A percentile compares a stretch with the other conserved stretches of the same genome.
phyloP scores from a whole-genome alignment of 73 alveolate genomes.

The Loxodes magnus region DNA sequence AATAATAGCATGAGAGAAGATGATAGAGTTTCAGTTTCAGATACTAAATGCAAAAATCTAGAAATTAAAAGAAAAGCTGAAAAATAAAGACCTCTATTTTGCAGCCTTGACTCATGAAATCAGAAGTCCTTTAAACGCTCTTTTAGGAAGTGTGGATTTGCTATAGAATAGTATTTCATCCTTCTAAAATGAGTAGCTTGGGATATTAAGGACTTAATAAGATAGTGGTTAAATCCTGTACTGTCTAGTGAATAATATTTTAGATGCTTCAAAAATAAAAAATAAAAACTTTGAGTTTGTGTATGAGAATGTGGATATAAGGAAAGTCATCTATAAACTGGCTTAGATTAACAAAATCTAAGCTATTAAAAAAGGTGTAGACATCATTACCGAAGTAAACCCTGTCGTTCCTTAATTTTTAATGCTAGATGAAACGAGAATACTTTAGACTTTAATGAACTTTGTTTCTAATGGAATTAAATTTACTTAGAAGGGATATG shows the following conservation, averaged over 20 bases:
- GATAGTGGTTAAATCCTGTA: constrained; percentile 22
- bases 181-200: not conserved
- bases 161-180: not conserved
- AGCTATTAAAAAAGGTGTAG: constrained; percentile 10
- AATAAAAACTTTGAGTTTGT: constrained; percentile 13
- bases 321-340: constrained; percentile 3
- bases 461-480: constrained; percentile 33
- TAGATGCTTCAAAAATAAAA: constrained; percentile 27
- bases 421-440: constrained; percentile 12
- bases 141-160: constrained; percentile 18
- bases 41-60: no score
- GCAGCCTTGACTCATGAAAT: constrained; percentile 48
- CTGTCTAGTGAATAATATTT: constrained; percentile 25
- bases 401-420: not conserved
- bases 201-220: constrained; percentile 5
- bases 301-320: not conserved
- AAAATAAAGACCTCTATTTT: no score
- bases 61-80: no score
- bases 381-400: constrained; percentile 8
- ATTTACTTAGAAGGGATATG: constrained; percentile 27
- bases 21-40: no score
- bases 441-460: constrained; percentile 29
- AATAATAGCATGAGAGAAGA: no score
- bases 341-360: not conserved
- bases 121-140: constrained; percentile 39